phyloP scores from a whole-genome alignment of 257 asterid species.

The Solanum lycopersicoides region DNA sequence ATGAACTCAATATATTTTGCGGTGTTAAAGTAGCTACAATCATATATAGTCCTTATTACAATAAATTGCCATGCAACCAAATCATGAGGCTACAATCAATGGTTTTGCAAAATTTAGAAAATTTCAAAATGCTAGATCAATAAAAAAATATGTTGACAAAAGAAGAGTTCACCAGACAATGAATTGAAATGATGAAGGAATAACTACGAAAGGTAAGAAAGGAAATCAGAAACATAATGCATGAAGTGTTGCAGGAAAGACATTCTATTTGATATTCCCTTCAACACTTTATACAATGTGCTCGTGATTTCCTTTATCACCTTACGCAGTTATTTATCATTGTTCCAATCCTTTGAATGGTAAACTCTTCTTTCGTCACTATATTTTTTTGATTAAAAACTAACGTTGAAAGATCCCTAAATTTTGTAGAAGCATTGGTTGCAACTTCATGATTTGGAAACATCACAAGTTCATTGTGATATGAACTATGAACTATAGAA shows the following conservation, averaged over 20 bases:
- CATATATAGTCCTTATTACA: background rate
- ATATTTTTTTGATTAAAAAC: background rate
- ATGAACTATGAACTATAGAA: background rate
- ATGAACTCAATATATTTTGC: background rate
- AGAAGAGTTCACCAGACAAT: background rate
- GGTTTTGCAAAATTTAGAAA: background rate
- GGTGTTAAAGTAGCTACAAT: background rate
- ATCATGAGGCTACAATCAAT: background rate
- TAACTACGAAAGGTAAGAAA: background rate
- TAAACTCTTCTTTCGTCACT: background rate
- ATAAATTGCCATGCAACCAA: background rate
- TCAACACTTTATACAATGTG: background rate
- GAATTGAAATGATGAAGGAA: background rate
- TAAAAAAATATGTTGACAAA: background rate
- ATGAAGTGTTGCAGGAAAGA: background rate
- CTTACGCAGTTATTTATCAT: background rate
- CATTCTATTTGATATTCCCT: background rate
- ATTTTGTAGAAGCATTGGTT: background rate
- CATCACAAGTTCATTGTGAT: background rate
- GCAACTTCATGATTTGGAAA: background rate
- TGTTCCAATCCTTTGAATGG: background rate
- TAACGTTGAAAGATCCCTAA: background rate
- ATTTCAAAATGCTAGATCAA: background rate
- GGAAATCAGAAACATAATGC: background rate
- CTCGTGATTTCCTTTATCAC: background rate